phyloP scores from a whole-genome alignment of 2,329 filamentous ascomycete genomes.

The Fusarium pilosicola region DNA sequence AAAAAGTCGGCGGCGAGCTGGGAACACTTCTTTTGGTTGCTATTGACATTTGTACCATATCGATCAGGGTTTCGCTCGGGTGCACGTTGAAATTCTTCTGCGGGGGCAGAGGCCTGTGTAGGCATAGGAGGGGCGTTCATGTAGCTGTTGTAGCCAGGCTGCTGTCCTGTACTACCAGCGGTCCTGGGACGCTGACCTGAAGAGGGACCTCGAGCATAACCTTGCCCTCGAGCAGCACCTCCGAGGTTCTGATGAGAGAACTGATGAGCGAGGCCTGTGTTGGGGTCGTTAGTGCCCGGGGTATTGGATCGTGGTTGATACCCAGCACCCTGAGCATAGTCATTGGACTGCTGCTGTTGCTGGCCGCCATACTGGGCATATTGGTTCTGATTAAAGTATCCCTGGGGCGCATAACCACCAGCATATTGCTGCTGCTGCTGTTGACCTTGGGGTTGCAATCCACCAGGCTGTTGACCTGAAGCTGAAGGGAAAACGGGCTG shows the following conservation, averaged over 20 bases:
- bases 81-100: conserved; percentile 78
- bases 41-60: conserved; percentile 71
- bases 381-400: conserved; percentile 72
- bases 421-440: conserved; percentile 50
- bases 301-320: conserved; percentile 66
- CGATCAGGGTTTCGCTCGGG: conserved; percentile 90
- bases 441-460: conserved; percentile 49
- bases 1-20: conserved; percentile 90
- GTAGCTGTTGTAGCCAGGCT: conserved; percentile 72
- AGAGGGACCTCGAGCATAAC: conserved; percentile 75
- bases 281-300: conserved; percentile 79
- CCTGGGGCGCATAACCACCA: conserved; percentile 56
- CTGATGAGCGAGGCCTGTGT: conserved; percentile 91
- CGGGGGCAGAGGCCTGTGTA: conserved; percentile 65
- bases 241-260: conserved; percentile 96
- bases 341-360: conserved; percentile 53
- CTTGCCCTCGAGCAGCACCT: conserved; percentile 73
- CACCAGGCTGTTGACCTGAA: conserved; percentile 36
- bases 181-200: conserved; percentile 84
- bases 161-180: conserved; percentile 74
- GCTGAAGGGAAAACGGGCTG: conserved; percentile 76
- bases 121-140: conserved; percentile 73
- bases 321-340: conserved; percentile 61
- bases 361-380: conserved; percentile 57
- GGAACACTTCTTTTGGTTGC: conserved; percentile 76